phyloP scores from a whole-genome alignment of 2,329 filamentous ascomycete species.

The Fusarium staphyleae region DNA sequence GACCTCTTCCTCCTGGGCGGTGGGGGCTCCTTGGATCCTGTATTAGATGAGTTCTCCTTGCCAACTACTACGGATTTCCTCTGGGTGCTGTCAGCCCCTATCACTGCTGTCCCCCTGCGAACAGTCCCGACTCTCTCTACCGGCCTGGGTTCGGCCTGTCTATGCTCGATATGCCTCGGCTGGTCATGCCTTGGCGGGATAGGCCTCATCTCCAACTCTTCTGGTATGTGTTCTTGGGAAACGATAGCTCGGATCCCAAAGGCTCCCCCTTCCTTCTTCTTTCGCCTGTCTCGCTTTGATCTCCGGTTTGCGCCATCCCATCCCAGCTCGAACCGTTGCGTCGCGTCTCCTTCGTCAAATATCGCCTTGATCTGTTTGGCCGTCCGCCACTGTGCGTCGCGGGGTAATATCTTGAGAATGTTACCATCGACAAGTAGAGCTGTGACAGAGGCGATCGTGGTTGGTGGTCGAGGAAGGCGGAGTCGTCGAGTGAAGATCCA shows the following conservation, averaged over 20 bases:
- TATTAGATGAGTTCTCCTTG: conserved; percentile 14
- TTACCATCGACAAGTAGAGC: conserved; percentile 50
- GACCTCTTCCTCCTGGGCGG: conserved; percentile 29
- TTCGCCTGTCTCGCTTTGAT: conserved; percentile 20
- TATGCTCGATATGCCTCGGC: conserved; percentile 29
- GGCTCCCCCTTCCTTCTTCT: conserved; percentile 25
- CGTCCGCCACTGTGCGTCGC: conserved; percentile 39
- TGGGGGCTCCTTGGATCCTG: conserved; percentile 8
- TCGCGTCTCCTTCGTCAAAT: conserved; percentile 21
- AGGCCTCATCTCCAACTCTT: conserved; percentile 38
- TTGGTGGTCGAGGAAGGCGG: conserved; percentile 43
- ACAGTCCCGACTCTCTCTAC: conserved; percentile 31
- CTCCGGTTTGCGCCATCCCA: conserved; percentile 25
- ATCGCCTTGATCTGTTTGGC: conserved; percentile 26
- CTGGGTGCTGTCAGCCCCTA: conserved; percentile 26
- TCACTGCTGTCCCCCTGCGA: conserved; percentile 27
- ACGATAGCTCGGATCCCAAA: conserved; percentile 34
- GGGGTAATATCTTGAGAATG: conserved; percentile 39
- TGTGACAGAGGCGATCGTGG: conserved; percentile 48
- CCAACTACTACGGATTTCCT: conserved; percentile 32
- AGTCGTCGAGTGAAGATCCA: conserved; percentile 42
- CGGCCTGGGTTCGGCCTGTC: conserved; percentile 17
- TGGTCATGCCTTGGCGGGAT: conserved; percentile 23
- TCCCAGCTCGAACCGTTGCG: conserved; percentile 30
- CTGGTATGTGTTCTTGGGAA: conserved; percentile 22